phyloP scores from a whole-genome alignment of 2,329 filamentous ascomycete genomes.

The Periconia macrospinosa region DNA sequence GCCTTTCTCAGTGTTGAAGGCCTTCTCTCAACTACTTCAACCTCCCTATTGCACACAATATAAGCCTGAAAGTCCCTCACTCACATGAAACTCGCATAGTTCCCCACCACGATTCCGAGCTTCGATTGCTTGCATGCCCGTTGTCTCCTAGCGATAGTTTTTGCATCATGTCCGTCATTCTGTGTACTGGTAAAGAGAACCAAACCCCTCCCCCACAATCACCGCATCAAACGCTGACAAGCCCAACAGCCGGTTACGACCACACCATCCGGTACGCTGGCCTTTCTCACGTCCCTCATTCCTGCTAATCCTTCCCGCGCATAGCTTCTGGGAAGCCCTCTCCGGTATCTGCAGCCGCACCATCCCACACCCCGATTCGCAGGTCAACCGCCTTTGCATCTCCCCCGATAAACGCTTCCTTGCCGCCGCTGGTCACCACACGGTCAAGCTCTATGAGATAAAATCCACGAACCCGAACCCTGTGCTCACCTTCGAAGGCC shows the following conservation, averaged over 20 bases:
- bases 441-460: conserved; percentile 97
- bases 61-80: too few relatives aligned
- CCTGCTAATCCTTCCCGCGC: conserved; percentile 13
- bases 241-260: conserved; percentile 66
- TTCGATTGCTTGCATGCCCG: neutral
- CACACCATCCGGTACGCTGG: conserved; percentile 69
- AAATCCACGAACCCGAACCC: conserved; percentile 97
- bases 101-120: too few relatives aligned
- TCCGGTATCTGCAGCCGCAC: conserved; percentile 97
- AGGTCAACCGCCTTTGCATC: conserved; percentile 97
- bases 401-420: conserved; percentile 97
- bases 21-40: too few relatives aligned
- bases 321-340: conserved; percentile 95
- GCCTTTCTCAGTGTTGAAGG: too few relatives aligned
- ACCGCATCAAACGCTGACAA: conserved; percentile 22
- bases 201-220: conserved; percentile 13
- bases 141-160: neutral
- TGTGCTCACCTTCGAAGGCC: conserved; percentile 90
- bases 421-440: conserved; percentile 77
- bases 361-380: conserved; percentile 96
- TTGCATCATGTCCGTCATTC: conserved; percentile 63
- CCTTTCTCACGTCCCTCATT: neutral
- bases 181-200: conserved; percentile 62
- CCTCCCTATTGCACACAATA: too few relatives aligned
- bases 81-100: too few relatives aligned